Base-by-base conservation (phyloP, 106 monocot species). In the Dactylorhiza incarnata region DNA sequence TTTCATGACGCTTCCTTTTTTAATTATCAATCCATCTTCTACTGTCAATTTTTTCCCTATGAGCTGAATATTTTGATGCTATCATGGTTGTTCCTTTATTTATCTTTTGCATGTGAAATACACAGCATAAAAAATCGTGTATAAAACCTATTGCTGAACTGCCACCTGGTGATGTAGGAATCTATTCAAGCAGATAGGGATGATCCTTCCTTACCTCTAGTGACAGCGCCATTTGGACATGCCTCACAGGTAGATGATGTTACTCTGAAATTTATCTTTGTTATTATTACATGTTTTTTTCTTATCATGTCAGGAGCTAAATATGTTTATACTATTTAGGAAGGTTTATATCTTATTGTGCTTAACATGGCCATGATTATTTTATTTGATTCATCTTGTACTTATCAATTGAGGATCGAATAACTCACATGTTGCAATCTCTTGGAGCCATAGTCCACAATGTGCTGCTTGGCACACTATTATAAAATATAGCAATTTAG, bases 141-240 rank as follows among this genome's bases (percentile, higher is more conserved):
- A 25, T 24, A 63, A 7, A 2, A 24, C 19, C 22, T 79, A 48
- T 50, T 55, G 13, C 65, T 73, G 49, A 71, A 48, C n/a, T 44
- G 49, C 25, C 14, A 45, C 16, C 16, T 71, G 16, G 46, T 77
- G 11, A 43, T 71, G 48, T 73, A 96, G 96, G 89, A 96, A 52
- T 75, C 79, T 12, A 83, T 96, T 83, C 93, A 93, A 84, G 85
- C 75, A 16, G 96, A 99, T 66, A 82, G 96, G 81, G 96, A 97
- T 72, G 96, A 99, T 77, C 97, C 97, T n/a, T 86, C 71, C 73
- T 74, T 86, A 45, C 94, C 97, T 58, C 69, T 99, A 59, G 94
- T 99, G 26, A 99, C 97, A 62, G 87, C 97, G 59, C 97, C 97
- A 56, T 99, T 99, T 81, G 97, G 97, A n/a, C 97, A 99, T 79